phyloP scores from a whole-genome alignment of 2,329 filamentous ascomycete genomes.

The Orbilia quercus region DNA sequence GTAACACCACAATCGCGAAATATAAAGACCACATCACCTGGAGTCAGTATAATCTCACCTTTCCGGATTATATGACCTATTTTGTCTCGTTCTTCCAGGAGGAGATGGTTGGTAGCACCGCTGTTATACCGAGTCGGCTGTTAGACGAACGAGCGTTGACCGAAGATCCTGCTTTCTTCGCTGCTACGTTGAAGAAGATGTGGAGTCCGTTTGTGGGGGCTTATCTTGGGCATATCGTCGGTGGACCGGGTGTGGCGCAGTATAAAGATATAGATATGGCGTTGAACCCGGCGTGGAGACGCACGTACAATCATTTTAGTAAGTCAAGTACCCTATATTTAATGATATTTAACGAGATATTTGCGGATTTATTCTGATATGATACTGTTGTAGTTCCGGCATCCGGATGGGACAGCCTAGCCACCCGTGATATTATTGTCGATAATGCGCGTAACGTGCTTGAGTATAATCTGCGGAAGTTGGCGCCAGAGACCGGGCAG shows the following conservation, averaged over 20 bases:
- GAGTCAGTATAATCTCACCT: constrained; percentile 49
- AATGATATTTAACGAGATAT: too few relatives aligned
- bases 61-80: constrained; percentile 58
- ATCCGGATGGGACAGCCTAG: constrained; percentile 59
- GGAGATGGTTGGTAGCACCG: constrained; percentile 58
- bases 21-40: constrained; percentile 42
- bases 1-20: constrained; percentile 9
- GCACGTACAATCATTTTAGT: constrained; percentile 63
- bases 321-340: constrained; percentile 1
- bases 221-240: constrained; percentile 61
- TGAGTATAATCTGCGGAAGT: constrained; percentile 61
- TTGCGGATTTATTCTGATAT: too few relatives aligned
- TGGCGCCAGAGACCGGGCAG: constrained; percentile 64
- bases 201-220: constrained; percentile 57
- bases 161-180: constrained; percentile 60
- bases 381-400: constrained; percentile 19
- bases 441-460: constrained; percentile 56
- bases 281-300: constrained; percentile 64
- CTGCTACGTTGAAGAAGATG: constrained; percentile 62
- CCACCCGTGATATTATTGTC: constrained; percentile 63
- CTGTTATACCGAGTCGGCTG: constrained; percentile 61
- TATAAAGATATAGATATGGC: constrained; percentile 63
- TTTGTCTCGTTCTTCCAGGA: constrained; percentile 58
- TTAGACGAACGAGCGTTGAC: constrained; percentile 61
- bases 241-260: constrained; percentile 63